These are phyloP conservation scores for Penicillium diatomitis DNA, from an alignment of 495 filamentous ascomycete genomes.

Conservation along the genomic window DNA sequence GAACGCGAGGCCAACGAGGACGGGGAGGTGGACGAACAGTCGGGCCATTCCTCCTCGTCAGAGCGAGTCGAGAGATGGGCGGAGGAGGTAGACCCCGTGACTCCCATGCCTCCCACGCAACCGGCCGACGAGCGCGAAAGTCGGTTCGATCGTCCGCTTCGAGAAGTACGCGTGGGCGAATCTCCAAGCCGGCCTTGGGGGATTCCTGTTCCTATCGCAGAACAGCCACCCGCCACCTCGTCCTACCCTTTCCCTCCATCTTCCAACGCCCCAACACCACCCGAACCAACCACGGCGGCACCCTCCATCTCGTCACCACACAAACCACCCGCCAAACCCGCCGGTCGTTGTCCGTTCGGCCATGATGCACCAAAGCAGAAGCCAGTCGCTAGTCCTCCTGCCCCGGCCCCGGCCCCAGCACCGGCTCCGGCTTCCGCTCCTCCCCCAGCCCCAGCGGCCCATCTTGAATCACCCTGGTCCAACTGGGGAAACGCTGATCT, in stretches of 20 bases:
- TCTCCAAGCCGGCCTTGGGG: constrained; percentile 88
- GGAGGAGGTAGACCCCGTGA: constrained; percentile 47
- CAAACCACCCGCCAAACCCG: constrained; percentile 14
- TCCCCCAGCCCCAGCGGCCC: neutral
- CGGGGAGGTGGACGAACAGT: constrained; percentile 4
- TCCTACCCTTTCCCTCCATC: constrained; percentile 16
- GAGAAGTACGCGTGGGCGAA: constrained; percentile 79
- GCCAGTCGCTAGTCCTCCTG: neutral
- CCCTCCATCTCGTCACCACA: constrained; percentile 2
- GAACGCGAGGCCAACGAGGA: constrained; percentile 41
- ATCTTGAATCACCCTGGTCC: constrained; percentile 1
- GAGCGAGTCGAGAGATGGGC: constrained; percentile 75
- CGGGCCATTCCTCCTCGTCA: constrained; percentile 31
- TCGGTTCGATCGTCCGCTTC: constrained; percentile 71
- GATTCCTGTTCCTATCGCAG: constrained; percentile 60
- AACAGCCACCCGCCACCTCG: constrained; percentile 14
- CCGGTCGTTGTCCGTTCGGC: constrained; percentile 43
- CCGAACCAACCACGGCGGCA: constrained; percentile 9
- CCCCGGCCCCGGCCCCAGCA: neutral
- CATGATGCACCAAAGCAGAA: constrained; percentile 25
- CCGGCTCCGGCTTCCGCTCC: neutral
- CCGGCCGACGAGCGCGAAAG: constrained; percentile 36
- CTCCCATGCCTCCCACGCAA: constrained; percentile 16
- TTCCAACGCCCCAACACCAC: constrained; percentile 13
- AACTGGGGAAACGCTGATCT: constrained; percentile 5